Evolutionary conservation across 768 basidiomycete genomes (phyloP).

Genomic region (Ephemerocybe angulata): DNA sequence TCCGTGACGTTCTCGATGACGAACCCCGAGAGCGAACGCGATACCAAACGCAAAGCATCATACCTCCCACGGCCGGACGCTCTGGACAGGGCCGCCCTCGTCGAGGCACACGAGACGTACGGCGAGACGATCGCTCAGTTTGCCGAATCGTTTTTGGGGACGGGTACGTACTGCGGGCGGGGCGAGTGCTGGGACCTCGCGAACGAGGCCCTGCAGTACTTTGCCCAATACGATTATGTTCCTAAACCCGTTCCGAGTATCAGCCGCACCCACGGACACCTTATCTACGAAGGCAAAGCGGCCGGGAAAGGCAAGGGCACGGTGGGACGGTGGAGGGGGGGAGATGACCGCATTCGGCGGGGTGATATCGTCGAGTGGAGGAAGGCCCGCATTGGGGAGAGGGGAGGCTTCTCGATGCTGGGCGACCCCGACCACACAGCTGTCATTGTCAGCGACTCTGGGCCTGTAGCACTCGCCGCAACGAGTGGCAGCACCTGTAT

Average conservation of each 20-base stretch:
- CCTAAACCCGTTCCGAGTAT: constrained; percentile 46
- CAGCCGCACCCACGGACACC: constrained; percentile 51
- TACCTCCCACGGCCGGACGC: constrained; percentile 39
- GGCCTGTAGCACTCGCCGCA: constrained; percentile 21
- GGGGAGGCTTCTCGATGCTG: constrained; percentile 28
- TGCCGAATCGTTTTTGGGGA: constrained; percentile 42
- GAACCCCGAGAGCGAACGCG: constrained; percentile 27
- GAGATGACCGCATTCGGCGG: constrained; percentile 46
- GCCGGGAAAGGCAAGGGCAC: constrained; percentile 27
- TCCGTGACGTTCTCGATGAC: constrained; percentile 34
- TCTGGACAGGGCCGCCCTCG: constrained; percentile 29
- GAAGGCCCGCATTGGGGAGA: constrained; percentile 32
- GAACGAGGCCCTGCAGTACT: constrained; percentile 43
- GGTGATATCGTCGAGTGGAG: constrained; percentile 59
- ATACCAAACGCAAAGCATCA: constrained; percentile 31
- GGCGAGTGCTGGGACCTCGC: constrained; percentile 62
- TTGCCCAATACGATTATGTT: constrained; percentile 37
- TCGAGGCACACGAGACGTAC: constrained; percentile 43
- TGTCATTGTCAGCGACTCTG: constrained; percentile 39
- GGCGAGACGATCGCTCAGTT: constrained; percentile 47
- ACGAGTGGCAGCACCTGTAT: constrained; percentile 33
- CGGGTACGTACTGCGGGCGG: constrained; percentile 42
- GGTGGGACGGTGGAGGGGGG: constrained; percentile 46
- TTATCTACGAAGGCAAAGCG: constrained; percentile 43
- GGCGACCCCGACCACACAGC: constrained; percentile 58